phyloP scores from a whole-genome alignment of 2,329 filamentous ascomycete genomes.

The Atkinsonella hypoxylon region DNA sequence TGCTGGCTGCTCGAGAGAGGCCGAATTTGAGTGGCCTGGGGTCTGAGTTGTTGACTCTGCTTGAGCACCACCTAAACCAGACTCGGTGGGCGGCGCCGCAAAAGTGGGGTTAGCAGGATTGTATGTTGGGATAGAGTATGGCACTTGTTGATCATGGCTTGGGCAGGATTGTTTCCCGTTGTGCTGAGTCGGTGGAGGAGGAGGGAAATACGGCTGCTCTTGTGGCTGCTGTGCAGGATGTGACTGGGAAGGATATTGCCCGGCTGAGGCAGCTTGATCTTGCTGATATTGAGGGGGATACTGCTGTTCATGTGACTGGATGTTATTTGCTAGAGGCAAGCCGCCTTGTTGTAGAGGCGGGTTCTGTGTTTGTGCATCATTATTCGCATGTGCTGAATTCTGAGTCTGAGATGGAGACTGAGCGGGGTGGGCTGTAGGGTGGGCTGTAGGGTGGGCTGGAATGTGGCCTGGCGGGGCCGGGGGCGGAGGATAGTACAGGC shows the following conservation, averaged over 20 bases:
- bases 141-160: conserved; percentile 7
- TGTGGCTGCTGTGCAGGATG: conserved; percentile 1
- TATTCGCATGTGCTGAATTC: not conserved
- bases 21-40: not conserved
- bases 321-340: not conserved
- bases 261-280: not conserved
- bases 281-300: conserved; percentile 1
- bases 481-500: conserved; percentile 14
- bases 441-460: not conserved
- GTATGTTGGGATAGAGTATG: conserved; percentile 19
- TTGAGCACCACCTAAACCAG: conserved; percentile 1
- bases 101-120: conserved; percentile 19
- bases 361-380: not conserved
- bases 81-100: conserved; percentile 15
- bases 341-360: not conserved
- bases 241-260: not conserved
- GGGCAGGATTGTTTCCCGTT: conserved; percentile 7
- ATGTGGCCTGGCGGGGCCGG: conserved; percentile 11
- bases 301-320: not conserved
- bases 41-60: not conserved
- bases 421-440: too few relatives aligned
- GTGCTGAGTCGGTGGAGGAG: conserved; percentile 15
- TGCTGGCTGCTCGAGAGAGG: not conserved
- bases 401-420: not conserved
- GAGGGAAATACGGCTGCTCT: conserved; percentile 6